These are phyloP conservation scores for Clarireedia hainanense DNA, from an alignment of 2,329 filamentous ascomycete species.

Conservation along the genomic window DNA sequence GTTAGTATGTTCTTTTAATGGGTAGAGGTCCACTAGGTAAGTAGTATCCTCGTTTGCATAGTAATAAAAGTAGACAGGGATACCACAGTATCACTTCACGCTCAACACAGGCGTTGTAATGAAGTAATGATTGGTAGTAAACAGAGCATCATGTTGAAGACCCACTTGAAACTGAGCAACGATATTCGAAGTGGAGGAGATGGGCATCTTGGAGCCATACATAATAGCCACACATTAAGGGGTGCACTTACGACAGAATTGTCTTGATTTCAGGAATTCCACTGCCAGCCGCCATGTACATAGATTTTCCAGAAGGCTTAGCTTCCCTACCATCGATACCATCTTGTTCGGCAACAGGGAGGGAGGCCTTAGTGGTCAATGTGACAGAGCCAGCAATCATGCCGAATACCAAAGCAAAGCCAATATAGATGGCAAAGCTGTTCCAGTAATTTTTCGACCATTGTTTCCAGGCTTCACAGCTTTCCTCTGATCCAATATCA, in stretches of 20 bases:
- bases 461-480: constrained; percentile 19
- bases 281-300: constrained; percentile 45
- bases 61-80: no score
- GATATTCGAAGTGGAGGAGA: no score
- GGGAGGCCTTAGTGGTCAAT: constrained; percentile 39
- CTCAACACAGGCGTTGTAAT: no score
- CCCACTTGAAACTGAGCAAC: no score
- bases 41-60: neutral
- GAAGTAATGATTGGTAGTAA: no score
- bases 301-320: constrained; percentile 36
- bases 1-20: neutral
- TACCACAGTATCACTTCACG: no score
- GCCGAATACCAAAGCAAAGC: constrained; percentile 40
- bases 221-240: neutral
- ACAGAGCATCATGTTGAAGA: no score
- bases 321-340: constrained; percentile 33
- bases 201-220: no score
- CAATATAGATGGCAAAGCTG: constrained; percentile 41
- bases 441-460: constrained; percentile 30
- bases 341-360: constrained; percentile 35
- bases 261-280: constrained; percentile 58
- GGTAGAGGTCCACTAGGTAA: neutral
- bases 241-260: constrained; percentile 32
- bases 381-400: constrained; percentile 41
- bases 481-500: constrained; percentile 19